Percentiles rank a stretch among this genome's conserved stretches.
phyloP scores from a whole-genome alignment of 805 yeast genomes.

The Maudiozyma turicensis region DNA sequence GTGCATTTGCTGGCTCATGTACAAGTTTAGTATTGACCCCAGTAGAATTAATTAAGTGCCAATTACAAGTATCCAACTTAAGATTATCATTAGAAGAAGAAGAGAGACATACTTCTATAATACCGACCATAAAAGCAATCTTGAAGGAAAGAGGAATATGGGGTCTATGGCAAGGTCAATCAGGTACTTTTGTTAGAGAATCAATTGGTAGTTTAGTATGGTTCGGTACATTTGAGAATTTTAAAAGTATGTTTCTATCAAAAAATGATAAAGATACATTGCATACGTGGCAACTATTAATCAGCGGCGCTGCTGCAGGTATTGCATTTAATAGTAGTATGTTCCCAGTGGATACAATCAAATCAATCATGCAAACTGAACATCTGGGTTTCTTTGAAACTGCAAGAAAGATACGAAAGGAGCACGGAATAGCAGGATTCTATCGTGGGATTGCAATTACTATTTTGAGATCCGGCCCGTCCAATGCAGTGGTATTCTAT shows the following conservation, averaged over 20 bases:
- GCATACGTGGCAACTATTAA: slow-evolving; percentile 41
- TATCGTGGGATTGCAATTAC: slow-evolving; percentile 84
- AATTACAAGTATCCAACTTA: slow-evolving; percentile 55
- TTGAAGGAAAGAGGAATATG: slow-evolving; percentile 46
- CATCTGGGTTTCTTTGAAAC: slow-evolving; percentile 35
- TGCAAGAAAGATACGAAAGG: slow-evolving; percentile 32
- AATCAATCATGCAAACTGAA: slow-evolving; percentile 63
- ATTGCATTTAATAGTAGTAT: slow-evolving; percentile 66
- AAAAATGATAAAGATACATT: slow-evolving; percentile 11
- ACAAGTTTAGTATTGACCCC: slow-evolving; percentile 85
- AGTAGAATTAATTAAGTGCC: slow-evolving; percentile 83
- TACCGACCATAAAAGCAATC: slow-evolving; percentile 35
- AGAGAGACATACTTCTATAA: slow-evolving; percentile 24
- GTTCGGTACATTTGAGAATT: slow-evolving; percentile 80
- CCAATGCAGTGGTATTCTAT: slow-evolving; percentile 79
- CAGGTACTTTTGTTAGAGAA: slow-evolving; percentile 74
- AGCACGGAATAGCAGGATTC: slow-evolving; percentile 59
- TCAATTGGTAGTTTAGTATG: slow-evolving; percentile 86
- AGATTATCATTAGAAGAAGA: slow-evolving; percentile 18
- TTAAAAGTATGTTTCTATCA: slow-evolving; percentile 27
- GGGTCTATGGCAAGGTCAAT: slow-evolving; percentile 85
- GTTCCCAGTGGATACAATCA: slow-evolving; percentile 86
- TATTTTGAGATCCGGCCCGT: slow-evolving; percentile 70
- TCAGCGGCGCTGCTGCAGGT: slow-evolving; percentile 85
- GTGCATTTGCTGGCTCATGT: slow-evolving; percentile 72